These are phyloP conservation scores for Cryphonectria japonica DNA, from an alignment of 2,329 filamentous ascomycete genomes.

Conservation along the genomic window DNA sequence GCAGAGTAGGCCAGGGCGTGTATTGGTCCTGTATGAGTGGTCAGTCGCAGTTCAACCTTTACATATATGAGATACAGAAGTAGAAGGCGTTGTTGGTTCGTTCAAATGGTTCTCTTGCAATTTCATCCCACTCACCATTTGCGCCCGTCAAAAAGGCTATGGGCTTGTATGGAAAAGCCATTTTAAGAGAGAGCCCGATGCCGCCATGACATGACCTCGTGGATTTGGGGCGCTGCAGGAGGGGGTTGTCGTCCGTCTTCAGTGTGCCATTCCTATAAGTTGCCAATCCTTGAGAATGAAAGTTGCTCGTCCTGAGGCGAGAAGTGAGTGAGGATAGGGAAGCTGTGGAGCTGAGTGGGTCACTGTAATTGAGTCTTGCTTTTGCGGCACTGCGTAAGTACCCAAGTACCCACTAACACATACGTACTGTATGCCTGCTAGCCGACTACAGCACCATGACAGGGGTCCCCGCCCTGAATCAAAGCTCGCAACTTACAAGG, in stretches of 20 bases:
- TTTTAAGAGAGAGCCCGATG: conserved; percentile 30
- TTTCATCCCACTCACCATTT: conserved; percentile 50
- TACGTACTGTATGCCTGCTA: too few species aligned
- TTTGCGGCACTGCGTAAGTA: too few species aligned
- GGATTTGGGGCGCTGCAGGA: not conserved
- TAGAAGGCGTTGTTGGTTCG: not conserved
- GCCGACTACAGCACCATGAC: too few species aligned
- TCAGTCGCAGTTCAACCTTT: not conserved
- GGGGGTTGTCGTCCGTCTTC: not conserved
- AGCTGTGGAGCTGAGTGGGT: too few species aligned
- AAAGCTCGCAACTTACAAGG: too few species aligned
- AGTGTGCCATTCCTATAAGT: not conserved
- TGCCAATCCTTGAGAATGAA: not conserved
- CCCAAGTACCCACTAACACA: too few species aligned
- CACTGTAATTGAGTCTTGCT: too few species aligned
- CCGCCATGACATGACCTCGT: conserved; percentile 24
- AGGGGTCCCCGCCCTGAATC: too few species aligned
- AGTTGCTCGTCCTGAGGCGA: not conserved
- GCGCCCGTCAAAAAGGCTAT: conserved; percentile 61
- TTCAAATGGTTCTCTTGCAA: not conserved
- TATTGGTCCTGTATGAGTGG: conserved; percentile 59
- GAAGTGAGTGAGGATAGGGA: not conserved
- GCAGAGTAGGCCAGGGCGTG: conserved; percentile 76
- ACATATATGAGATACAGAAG: too few species aligned
- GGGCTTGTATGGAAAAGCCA: conserved; percentile 54